Evolutionary conservation across 1,284 basidiomycete genomes (phyloP).

Genomic region (Tylopilus orsonianus): DNA sequence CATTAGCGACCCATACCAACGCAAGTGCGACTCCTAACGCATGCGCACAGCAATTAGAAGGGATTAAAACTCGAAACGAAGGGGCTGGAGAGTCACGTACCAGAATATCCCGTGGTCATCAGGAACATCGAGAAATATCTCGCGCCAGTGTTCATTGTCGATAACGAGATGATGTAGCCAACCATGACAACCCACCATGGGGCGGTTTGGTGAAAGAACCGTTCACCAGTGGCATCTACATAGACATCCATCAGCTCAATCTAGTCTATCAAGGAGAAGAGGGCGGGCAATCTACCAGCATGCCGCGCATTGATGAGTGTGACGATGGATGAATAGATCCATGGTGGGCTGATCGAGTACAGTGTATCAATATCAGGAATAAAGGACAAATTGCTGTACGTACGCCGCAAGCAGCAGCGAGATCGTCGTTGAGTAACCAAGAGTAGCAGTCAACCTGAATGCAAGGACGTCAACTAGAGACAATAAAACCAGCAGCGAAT

Average conservation of each 20-base stretch:
- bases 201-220: conserved; percentile 64
- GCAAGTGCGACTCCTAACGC: no score
- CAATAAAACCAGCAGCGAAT: no score
- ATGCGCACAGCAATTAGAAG: no score
- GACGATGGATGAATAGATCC: conserved; percentile 55
- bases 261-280: no score
- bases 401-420: conserved; percentile 65
- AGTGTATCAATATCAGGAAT: background rate
- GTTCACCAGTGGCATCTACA: conserved; percentile 49
- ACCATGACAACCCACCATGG: conserved; percentile 62
- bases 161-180: conserved; percentile 61
- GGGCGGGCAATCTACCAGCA: conserved; percentile 54
- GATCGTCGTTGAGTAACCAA: conserved; percentile 61
- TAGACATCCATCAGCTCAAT: no score
- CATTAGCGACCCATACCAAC: no score
- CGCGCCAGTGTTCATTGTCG: conserved; percentile 51
- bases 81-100: no score
- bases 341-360: conserved; percentile 55
- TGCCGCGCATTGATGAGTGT: conserved; percentile 66
- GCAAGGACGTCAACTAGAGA: no score
- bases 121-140: conserved; percentile 68
- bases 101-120: conserved; percentile 58
- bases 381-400: conserved; percentile 32
- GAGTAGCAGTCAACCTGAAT: conserved; percentile 57
- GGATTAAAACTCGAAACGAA: no score